phyloP scores from a whole-genome alignment of 805 yeast genomes.

The Barnettozyma salicaria region DNA sequence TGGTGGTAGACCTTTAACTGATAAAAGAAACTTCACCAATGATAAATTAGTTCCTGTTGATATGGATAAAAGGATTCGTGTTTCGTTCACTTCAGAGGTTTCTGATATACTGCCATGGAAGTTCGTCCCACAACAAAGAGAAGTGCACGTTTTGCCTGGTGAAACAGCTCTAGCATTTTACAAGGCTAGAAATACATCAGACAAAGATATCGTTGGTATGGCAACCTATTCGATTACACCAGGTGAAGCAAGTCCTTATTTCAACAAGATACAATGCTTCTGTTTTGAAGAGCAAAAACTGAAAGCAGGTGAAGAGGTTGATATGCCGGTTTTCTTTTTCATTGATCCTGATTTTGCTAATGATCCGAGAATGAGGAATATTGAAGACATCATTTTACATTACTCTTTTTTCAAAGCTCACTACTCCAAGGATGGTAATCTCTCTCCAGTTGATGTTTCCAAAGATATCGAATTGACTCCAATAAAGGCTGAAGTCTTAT shows the following conservation, averaged over 20 bases:
- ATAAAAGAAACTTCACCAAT: slow-evolving; percentile 68
- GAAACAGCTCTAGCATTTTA: slow-evolving; percentile 96
- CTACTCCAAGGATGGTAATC: slow-evolving; percentile 35
- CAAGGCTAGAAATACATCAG: slow-evolving; percentile 80
- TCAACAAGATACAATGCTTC: slow-evolving; percentile 95
- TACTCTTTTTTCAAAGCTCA: slow-evolving; percentile 80
- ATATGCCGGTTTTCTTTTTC: slow-evolving; percentile 97
- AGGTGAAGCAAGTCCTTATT: slow-evolving; percentile 92
- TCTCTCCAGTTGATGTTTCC: slow-evolving; percentile 26
- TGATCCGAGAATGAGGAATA: slow-evolving; percentile 87
- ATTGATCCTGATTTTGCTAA: slow-evolving; percentile 93
- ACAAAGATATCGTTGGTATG: slow-evolving; percentile 94
- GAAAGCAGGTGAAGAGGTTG: slow-evolving; percentile 94
- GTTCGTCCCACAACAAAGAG: slow-evolving; percentile 89
- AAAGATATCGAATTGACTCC: slow-evolving; percentile 23
- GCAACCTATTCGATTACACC: slow-evolving; percentile 97
- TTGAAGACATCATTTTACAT: slow-evolving; percentile 84
- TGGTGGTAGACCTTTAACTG: slow-evolving; percentile 94
- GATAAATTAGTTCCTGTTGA: slow-evolving; percentile 88
- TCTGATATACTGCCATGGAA: slow-evolving; percentile 91
- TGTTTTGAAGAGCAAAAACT: slow-evolving; percentile 96
- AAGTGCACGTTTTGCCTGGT: slow-evolving; percentile 90
- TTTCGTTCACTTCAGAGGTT: slow-evolving; percentile 89
- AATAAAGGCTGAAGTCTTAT: slow-evolving; percentile 14
- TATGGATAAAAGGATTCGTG: slow-evolving; percentile 69